Percentiles rank a stretch among this genome's conserved stretches.
Evolutionary conservation across 345 rosid genomes (phyloP).

Genomic region (Corymbia maculata): DNA sequence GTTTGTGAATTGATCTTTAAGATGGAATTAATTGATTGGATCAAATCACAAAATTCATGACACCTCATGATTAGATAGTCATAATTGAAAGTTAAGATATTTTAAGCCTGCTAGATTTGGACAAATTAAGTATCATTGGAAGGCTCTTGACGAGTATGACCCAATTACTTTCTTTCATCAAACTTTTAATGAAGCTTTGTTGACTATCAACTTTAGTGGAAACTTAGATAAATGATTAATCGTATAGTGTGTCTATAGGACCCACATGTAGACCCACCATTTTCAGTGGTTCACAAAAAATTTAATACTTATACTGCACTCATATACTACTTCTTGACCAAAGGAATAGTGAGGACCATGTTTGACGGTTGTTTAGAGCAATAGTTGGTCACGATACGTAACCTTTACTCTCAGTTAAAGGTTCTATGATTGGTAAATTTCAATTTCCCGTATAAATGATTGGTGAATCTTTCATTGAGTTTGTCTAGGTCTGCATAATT

Average conservation of each 20-base stretch:
- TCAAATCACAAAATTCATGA: neutral
- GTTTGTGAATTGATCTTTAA: neutral
- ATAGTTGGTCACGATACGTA: neutral
- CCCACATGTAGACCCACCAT: neutral
- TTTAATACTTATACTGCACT: neutral
- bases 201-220: neutral
- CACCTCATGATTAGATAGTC: neutral
- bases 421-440: neutral
- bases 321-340: neutral
- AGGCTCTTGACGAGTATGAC: neutral
- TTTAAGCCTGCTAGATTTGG: neutral
- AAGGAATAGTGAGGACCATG: neutral
- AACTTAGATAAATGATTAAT: neutral
- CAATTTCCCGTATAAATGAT: neutral
- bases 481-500: neutral
- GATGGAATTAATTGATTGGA: neutral
- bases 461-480: neutral
- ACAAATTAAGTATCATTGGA: neutral
- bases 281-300: neutral
- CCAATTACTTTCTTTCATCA: neutral
- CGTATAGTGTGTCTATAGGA: neutral
- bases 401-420: neutral
- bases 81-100: neutral
- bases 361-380: neutral
- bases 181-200: neutral